Evolutionary conservation across 306 rosid genomes (phyloP).

Genomic region (Ammopiptanthus mongolicus): DNA sequence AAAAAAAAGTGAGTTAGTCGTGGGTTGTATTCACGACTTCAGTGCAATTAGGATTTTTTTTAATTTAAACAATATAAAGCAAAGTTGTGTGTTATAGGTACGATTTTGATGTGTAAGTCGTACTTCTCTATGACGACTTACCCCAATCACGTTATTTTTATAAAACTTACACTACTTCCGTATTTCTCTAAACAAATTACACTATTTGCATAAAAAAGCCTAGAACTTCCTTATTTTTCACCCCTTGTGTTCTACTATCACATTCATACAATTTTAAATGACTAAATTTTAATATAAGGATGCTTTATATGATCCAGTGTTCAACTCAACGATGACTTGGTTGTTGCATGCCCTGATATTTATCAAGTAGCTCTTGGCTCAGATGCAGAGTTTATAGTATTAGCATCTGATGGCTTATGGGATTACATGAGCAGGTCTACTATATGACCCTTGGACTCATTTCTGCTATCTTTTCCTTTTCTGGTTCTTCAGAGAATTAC

Average conservation of each 20-base stretch:
- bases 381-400: constrained; percentile 71
- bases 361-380: constrained; percentile 71
- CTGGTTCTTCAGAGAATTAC: constrained; percentile 11
- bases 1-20: too few relatives aligned
- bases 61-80: too few relatives aligned
- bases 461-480: constrained; percentile 8
- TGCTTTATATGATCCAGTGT: constrained; percentile 45
- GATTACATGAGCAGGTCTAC: constrained; percentile 85
- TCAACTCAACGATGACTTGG: constrained; percentile 72
- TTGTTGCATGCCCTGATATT: constrained; percentile 77
- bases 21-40: too few relatives aligned
- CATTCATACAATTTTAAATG: background rate
- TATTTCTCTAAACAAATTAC: too few relatives aligned
- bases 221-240: background rate
- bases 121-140: too few relatives aligned
- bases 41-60: too few relatives aligned
- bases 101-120: too few relatives aligned
- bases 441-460: constrained; percentile 13
- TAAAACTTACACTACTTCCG: too few relatives aligned
- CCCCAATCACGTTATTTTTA: too few relatives aligned
- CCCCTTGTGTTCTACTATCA: background rate
- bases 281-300: background rate
- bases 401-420: constrained; percentile 99
- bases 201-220: too few relatives aligned
- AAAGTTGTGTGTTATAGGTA: too few relatives aligned